These are phyloP conservation scores for Camellia granthamiana DNA, from an alignment of 148 eudicot species.

Conservation along the genomic window DNA sequence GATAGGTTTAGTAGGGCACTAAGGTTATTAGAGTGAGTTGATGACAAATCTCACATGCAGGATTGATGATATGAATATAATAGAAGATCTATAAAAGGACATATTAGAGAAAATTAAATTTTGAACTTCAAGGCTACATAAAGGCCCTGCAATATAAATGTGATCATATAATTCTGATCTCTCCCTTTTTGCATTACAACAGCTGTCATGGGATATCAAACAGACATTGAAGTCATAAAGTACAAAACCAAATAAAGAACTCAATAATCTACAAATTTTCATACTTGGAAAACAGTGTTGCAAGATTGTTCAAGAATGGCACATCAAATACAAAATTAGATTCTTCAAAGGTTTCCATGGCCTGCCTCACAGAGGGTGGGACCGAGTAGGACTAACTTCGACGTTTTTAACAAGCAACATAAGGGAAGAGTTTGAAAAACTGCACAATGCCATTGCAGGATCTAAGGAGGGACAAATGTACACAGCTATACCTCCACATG, in stretches of 20 bases:
- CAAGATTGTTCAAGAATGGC: background rate
- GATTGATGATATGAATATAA: background rate
- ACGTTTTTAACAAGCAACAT: background rate
- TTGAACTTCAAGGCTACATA: background rate
- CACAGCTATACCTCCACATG: no score
- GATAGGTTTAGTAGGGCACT: no score
- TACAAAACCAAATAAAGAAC: background rate
- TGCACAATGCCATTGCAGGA: no score
- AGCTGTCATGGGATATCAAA: background rate
- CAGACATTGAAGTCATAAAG: background rate
- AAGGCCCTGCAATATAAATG: background rate
- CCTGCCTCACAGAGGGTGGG: background rate
- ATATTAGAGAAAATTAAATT: background rate
- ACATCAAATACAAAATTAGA: background rate
- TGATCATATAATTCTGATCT: background rate
- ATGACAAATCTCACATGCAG: background rate
- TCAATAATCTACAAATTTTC: background rate
- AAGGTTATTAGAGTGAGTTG: no score
- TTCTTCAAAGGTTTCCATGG: background rate
- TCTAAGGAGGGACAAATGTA: no score
- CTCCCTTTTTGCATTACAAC: background rate
- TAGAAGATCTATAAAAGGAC: background rate
- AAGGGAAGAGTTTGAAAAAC: no score
- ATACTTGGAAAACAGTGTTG: background rate
- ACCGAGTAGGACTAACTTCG: background rate